These are phyloP conservation scores for Colletotrichum cereale DNA, from an alignment of 2,329 filamentous ascomycete genomes.

Conservation along the genomic window DNA sequence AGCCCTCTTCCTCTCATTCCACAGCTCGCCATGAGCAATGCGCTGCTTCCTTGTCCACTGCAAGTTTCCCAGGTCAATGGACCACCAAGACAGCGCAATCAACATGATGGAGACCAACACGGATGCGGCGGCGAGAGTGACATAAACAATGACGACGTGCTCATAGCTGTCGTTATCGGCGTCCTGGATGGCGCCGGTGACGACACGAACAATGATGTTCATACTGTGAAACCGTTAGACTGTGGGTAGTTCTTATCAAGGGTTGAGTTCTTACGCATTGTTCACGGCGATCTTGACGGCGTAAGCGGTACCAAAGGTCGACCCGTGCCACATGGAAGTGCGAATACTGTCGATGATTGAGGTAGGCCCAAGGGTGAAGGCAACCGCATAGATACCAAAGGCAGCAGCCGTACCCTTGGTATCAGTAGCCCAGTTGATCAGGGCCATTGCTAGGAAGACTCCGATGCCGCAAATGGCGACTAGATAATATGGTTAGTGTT, in stretches of 20 bases:
- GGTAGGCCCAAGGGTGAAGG: slow-evolving; percentile 66
- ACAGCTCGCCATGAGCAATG: slow-evolving; percentile 56
- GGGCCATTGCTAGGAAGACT: slow-evolving; percentile 61
- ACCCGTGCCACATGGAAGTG: slow-evolving; percentile 70
- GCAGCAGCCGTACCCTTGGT: slow-evolving; percentile 66
- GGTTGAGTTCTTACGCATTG: slow-evolving; percentile 51
- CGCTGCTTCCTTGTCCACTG: slow-evolving; percentile 71
- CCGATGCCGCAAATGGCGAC: slow-evolving; percentile 59
- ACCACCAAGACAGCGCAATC: slow-evolving; percentile 49
- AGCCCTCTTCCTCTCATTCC: slow-evolving; percentile 52
- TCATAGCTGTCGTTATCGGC: slow-evolving; percentile 67
- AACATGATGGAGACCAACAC: slow-evolving; percentile 59
- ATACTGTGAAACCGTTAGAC: slow-evolving; percentile 53
- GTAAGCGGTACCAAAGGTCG: slow-evolving; percentile 71
- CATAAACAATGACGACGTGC: slow-evolving; percentile 67
- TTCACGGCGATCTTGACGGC: slow-evolving; percentile 72
- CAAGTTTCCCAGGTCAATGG: slow-evolving; percentile 59
- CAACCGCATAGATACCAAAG: slow-evolving; percentile 71
- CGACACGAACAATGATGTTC: slow-evolving; percentile 70
- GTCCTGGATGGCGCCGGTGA: slow-evolving; percentile 71
- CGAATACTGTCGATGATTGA: slow-evolving; percentile 72
- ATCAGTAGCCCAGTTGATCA: slow-evolving; percentile 65
- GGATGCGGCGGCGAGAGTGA: slow-evolving; percentile 63
- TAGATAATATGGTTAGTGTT: slow-evolving; percentile 2
- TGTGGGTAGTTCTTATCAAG: too few relatives aligned